These are phyloP conservation scores for Priceomyces fermenticarens DNA, from an alignment of 805 yeast genomes.

Conservation along the genomic window DNA sequence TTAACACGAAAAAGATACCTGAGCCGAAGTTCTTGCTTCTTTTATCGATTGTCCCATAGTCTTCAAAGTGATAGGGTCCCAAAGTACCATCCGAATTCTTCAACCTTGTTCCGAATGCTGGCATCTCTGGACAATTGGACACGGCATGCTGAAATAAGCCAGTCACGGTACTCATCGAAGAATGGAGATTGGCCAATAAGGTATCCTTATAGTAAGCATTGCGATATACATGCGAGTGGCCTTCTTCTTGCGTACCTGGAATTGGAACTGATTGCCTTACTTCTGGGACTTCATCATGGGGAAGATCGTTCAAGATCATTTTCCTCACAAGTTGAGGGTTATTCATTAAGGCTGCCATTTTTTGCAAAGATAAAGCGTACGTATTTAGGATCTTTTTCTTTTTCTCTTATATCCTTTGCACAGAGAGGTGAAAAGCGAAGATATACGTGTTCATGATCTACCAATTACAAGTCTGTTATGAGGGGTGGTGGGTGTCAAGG, in stretches of 20 bases:
- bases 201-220: constrained; percentile 21
- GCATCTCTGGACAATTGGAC: constrained; percentile 28
- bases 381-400: no score
- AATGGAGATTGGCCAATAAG: constrained; percentile 39
- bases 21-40: constrained; percentile 33
- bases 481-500: no score
- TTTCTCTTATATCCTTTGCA: no score
- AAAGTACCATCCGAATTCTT: constrained; percentile 22
- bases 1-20: constrained; percentile 31
- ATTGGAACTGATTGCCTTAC: constrained; percentile 20
- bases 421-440: no score
- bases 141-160: constrained; percentile 44
- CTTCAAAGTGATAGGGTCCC: constrained; percentile 28
- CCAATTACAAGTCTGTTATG: no score
- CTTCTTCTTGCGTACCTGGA: constrained; percentile 38
- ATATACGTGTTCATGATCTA: no score
- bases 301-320: no score
- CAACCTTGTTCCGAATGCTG: constrained; percentile 47
- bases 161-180: constrained; percentile 42
- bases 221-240: constrained; percentile 53
- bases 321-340: no score
- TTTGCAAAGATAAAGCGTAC: no score
- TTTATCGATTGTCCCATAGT: constrained; percentile 20
- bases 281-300: no score
- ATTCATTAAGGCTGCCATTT: no score